These are phyloP conservation scores for Nicotiana otophora DNA, from an alignment of 257 asterid genomes.

Conservation along the genomic window DNA sequence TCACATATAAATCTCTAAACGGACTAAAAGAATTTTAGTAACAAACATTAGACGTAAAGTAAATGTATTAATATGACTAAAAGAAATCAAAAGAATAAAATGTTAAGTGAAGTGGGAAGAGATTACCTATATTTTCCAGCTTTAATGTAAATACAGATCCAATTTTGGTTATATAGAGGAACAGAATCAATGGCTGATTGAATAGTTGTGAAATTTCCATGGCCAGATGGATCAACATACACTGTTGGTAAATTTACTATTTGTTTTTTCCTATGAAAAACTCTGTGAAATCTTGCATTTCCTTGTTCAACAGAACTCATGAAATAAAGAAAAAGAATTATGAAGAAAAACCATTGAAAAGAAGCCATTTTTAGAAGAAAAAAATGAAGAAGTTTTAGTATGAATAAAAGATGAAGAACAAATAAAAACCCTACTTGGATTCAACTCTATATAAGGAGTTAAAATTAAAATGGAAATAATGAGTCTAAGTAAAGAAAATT, in stretches of 20 bases:
- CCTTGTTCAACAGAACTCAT: neutral
- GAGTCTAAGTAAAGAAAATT: neutral
- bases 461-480: neutral
- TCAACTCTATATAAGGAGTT: neutral
- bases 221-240: constrained; percentile 2
- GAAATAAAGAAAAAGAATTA: neutral
- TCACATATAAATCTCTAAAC: neutral
- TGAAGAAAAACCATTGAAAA: neutral
- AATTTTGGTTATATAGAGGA: neutral
- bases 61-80: neutral
- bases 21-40: neutral
- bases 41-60: neutral
- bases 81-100: neutral
- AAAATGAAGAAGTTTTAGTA: neutral
- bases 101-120: neutral
- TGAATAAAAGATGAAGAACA: neutral
- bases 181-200: constrained; percentile 18
- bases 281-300: neutral
- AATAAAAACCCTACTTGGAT: neutral
- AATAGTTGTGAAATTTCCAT: neutral
- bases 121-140: constrained; percentile 10
- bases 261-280: neutral
- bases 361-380: constrained; percentile 7
- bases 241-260: constrained; percentile 2
- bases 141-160: constrained; percentile 15